Evolutionary conservation across 352 stramenopile species (phyloP), one percentile per base, ranked within the genome.

Genomic region (Thalassiosira mediterranea): DNA sequence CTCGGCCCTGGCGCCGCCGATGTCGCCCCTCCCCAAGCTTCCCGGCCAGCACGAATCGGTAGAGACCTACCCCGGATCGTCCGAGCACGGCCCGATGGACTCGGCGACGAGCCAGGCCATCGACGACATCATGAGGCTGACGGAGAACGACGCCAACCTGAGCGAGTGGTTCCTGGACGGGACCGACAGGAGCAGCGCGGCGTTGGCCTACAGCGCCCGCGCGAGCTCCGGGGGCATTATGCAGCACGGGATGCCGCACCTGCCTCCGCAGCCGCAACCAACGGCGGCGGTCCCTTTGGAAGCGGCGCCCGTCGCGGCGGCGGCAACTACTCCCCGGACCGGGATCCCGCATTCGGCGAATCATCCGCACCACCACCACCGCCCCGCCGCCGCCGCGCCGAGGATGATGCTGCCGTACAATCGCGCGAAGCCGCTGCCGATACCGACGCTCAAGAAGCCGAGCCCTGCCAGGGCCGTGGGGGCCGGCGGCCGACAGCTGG

Each of bases 131-230:
- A 46, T 84, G 21, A 49, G 60, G 31, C 56, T 76, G 48, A 77
- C 67, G 29, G 64, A 82, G 34, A 74, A 79, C 49, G 69, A 81
- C 26, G 59, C 88, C 4, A 86, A 75, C 42, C 54, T 90, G 21
- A 79, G 72, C 5, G 85, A 91, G 83, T 34, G 79, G 0, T 91
- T 91, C 57, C 54, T 91, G 32, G 44, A 79, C 62, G 51, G 68
- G 58, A 63, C 75, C 13, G 57, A 86, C 67, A 65, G 85, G 63
- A 63, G 37, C 25, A 84, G 73, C 75, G 34, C 62, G n/a, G 80
- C 81, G 49, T 48, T 81, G 44, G 75, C 72, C 32, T 91, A 91
- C 48, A 79, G 78, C 28, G 48, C 25, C 47, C 64, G 38, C 40
- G 48, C 21, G 1, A 61, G 17, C 26, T 8, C 32, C 25, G 65